phyloP scores from a whole-genome alignment of 2,329 filamentous ascomycete genomes.

The Colletotrichum magnum region DNA sequence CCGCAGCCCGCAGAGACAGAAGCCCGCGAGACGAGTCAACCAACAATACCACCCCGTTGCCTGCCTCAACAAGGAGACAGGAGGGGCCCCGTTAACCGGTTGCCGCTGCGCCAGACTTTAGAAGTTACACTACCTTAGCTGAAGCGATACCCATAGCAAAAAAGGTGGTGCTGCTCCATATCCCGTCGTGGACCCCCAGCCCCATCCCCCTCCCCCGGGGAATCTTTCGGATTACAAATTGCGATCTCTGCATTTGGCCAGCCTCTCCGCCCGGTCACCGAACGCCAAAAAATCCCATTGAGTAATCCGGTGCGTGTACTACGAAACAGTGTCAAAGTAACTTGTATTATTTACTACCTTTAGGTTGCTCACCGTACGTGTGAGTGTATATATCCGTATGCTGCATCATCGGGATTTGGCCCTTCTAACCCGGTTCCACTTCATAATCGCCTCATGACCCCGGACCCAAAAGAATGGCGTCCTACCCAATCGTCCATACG shows the following conservation, averaged over 20 bases:
- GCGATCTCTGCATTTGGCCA: constrained; percentile 25
- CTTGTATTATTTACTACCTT: constrained; percentile 18
- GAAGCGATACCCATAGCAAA: too few relatives aligned
- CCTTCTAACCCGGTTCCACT: constrained; percentile 16
- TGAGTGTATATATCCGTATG: constrained; percentile 7
- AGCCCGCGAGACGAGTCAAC: constrained; percentile 18
- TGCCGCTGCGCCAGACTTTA: neutral
- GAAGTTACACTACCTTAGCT: too few relatives aligned
- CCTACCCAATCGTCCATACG: constrained; percentile 25
- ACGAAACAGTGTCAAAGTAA: neutral
- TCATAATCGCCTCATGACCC: constrained; percentile 8
- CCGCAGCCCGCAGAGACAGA: neutral
- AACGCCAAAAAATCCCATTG: neutral
- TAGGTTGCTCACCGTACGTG: neutral
- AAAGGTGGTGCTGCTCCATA: constrained; percentile 22
- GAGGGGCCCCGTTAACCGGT: neutral
- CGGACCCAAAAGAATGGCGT: neutral
- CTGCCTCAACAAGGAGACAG: constrained; percentile 18
- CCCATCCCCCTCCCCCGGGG: constrained; percentile 29
- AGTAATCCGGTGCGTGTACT: too few relatives aligned
- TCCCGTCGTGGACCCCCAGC: constrained; percentile 33
- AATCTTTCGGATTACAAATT: constrained; percentile 41
- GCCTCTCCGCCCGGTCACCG: constrained; percentile 3
- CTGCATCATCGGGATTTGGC: constrained; percentile 27
- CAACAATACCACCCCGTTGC: constrained; percentile 24